Conservation (phyloP, 1,139 yeast species). For the Arxiozyma telluris region DNA sequence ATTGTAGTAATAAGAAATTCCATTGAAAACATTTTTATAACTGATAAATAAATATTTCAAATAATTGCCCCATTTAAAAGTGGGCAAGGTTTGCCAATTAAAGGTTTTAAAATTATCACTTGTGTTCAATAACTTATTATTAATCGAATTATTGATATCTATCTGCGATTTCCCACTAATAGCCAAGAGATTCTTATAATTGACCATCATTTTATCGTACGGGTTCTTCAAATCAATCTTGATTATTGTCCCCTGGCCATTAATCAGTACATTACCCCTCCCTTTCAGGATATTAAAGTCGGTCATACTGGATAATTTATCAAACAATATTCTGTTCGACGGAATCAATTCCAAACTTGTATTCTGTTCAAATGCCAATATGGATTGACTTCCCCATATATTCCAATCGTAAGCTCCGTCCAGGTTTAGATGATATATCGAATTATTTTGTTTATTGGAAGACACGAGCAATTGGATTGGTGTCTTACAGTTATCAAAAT, state of each 20-base stretch:
- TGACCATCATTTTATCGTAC: constrained; percentile 24
- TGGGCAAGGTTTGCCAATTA: neutral
- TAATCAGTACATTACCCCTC: constrained; percentile 28
- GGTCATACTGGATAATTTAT: neutral
- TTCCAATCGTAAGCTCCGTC: constrained; percentile 30
- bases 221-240: constrained; percentile 22
- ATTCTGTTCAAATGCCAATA: constrained; percentile 28
- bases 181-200: constrained; percentile 26
- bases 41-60: constrained; percentile 3
- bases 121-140: constrained; percentile 1
- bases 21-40: constrained; percentile 1
- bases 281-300: constrained; percentile 24
- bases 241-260: constrained; percentile 27
- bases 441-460: constrained; percentile 5
- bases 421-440: constrained; percentile 23
- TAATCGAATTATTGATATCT: constrained; percentile 20
- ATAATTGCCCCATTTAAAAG: constrained; percentile 3
- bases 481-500: constrained; percentile 1
- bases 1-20: constrained; percentile 11
- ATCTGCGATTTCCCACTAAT: constrained; percentile 23
- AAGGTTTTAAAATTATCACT: neutral
- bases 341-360: constrained; percentile 16
- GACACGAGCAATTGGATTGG: constrained; percentile 8
- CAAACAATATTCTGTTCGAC: neutral
- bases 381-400: constrained; percentile 24